Percentiles rank a stretch among this genome's conserved stretches.
These are phyloP conservation scores for Vicia faba DNA, from an alignment of 306 rosid species.

Conservation along the genomic window DNA sequence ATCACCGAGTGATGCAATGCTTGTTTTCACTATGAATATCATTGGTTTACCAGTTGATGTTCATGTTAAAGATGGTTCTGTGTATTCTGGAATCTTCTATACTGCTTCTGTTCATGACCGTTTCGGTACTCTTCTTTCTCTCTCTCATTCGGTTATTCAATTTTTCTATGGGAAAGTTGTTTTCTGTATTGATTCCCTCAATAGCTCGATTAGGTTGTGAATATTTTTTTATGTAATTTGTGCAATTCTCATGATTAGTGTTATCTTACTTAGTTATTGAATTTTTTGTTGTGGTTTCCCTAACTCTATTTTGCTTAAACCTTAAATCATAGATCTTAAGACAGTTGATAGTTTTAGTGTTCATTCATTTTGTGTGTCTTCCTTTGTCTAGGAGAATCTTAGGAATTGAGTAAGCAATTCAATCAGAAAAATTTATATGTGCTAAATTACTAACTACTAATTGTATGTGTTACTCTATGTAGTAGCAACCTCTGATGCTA, in stretches of 20 bases:
- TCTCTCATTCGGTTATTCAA: slow-evolving; percentile 12
- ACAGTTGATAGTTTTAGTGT: not conserved
- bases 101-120: slow-evolving; percentile 60
- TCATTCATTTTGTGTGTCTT: slow-evolving; percentile 4
- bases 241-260: not conserved
- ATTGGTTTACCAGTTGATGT: slow-evolving; percentile 82
- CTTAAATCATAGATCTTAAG: slow-evolving; percentile 26
- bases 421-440: not conserved
- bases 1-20: slow-evolving; percentile 61
- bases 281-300: not conserved
- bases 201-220: not conserved
- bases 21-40: slow-evolving; percentile 72
- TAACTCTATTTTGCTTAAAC: slow-evolving; percentile 9
- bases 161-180: not conserved
- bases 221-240: no score
- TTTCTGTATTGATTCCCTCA: not conserved
- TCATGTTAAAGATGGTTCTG: slow-evolving; percentile 78
- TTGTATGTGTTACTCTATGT: not conserved
- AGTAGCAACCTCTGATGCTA: not conserved
- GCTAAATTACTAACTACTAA: not conserved
- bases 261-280: not conserved
- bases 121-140: slow-evolving; percentile 51
- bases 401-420: slow-evolving; percentile 23
- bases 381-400: slow-evolving; percentile 6
- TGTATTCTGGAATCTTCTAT: slow-evolving; percentile 85